Base-by-base conservation (phyloP, 768 basidiomycete genomes). In the Phlebiopsis flavidoalba region DNA sequence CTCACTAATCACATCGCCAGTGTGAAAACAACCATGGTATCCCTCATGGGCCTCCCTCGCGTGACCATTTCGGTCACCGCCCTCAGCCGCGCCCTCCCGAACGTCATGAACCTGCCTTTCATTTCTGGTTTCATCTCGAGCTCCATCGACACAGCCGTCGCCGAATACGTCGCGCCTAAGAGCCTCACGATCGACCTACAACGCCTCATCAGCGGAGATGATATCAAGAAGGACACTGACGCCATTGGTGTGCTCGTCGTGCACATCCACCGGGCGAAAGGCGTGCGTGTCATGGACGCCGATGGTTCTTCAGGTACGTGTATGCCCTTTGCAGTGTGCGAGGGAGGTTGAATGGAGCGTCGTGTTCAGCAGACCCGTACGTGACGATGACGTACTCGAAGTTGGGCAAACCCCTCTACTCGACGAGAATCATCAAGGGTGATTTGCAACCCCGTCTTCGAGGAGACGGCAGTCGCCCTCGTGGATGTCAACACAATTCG, bases 61-160 rank as follows among this genome's bases (percentile, higher is more conserved):
- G 80, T 88, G 46, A 81, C 81, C 21, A 75, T 88, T 33, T 84
- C 83, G 19, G 87, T 84, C 50, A 83, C 84, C 1, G 88, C 90
- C 0, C 76, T 91, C 63, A 75, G 81, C 49, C 80, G 78, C 63
- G 70, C 77, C 7, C 80, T 89, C n/a, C 78, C 88, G 15, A 90
- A 91, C 69, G 76, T 92, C n/a, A 85, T 92, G 79, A 86, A 92
- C 71, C 69, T 92, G 0, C 90, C 90, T 0, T 80, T 85, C 55
- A 72, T 93, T 53, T 86, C 83, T 1, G 77, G 79, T 0, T 91
- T 89, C 78, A 75, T 92, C 33, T 84, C 89, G 65, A 80, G 77
- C 55, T 79, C 83, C 3, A 86, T 92, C 62, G 83, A 89, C 43
- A 79, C 83, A 5, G 86, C 82, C 1, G 73, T 84, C 3, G 79